phyloP scores from a whole-genome alignment of 768 basidiomycete species.

The Termitomyces sp. region DNA sequence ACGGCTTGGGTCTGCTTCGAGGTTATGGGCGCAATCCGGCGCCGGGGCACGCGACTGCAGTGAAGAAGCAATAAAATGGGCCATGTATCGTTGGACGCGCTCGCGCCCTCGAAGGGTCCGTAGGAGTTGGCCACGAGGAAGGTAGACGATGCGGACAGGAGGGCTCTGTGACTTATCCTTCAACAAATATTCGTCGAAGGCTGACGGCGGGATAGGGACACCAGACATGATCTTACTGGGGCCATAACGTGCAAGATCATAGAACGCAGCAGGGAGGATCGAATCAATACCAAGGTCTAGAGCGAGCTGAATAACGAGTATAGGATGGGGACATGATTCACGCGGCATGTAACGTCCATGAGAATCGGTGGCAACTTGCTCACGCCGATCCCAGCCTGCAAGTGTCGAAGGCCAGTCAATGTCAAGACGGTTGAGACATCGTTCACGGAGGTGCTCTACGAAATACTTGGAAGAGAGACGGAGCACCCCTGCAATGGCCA shows the following conservation, averaged over 20 bases:
- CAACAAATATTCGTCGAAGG: slow-evolving; percentile 25
- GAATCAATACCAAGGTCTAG: slow-evolving; percentile 56
- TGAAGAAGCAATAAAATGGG: slow-evolving; percentile 56
- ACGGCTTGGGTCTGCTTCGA: slow-evolving; percentile 32
- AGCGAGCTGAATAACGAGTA: slow-evolving; percentile 69
- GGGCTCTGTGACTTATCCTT: slow-evolving; percentile 17
- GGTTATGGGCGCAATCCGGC: slow-evolving; percentile 43
- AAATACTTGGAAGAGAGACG: slow-evolving; percentile 77
- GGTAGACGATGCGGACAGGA: slow-evolving; percentile 28
- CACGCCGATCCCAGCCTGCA: slow-evolving; percentile 66
- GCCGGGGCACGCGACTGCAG: slow-evolving; percentile 51
- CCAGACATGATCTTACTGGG: slow-evolving; percentile 68
- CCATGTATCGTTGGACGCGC: slow-evolving; percentile 57
- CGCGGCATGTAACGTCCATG: slow-evolving; percentile 58
- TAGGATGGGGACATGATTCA: slow-evolving; percentile 60
- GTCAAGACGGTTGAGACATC: slow-evolving; percentile 57
- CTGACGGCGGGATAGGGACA: slow-evolving; percentile 33
- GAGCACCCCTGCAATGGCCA: slow-evolving; percentile 59
- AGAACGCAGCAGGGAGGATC: slow-evolving; percentile 69
- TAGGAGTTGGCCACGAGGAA: slow-evolving; percentile 23
- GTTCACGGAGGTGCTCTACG: slow-evolving; percentile 61
- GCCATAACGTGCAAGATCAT: slow-evolving; percentile 72
- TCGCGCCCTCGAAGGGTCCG: slow-evolving; percentile 65
- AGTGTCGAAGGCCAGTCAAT: slow-evolving; percentile 71
- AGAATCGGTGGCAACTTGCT: slow-evolving; percentile 50